Percentiles rank a stretch among this genome's conserved stretches.
phyloP scores from a whole-genome alignment of 1,284 basidiomycete species.

The Crepidotus sp. region DNA sequence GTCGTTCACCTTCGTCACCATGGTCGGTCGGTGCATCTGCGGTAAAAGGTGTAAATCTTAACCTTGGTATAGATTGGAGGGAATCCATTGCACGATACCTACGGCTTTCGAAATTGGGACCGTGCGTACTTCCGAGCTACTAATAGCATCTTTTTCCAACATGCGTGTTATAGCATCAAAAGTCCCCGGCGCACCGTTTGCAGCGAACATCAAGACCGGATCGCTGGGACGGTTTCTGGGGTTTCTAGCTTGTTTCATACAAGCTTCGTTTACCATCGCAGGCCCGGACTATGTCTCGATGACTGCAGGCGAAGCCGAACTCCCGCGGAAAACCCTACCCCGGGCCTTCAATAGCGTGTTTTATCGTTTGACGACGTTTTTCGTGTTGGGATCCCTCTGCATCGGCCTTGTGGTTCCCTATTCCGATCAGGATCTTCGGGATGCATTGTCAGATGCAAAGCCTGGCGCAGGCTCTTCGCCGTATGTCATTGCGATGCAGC shows the following conservation, averaged over 20 bases:
- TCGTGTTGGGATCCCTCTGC: slow-evolving; percentile 45
- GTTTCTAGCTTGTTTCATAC: slow-evolving; percentile 38
- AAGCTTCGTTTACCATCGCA: slow-evolving; percentile 40
- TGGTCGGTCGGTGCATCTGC: slow-evolving; percentile 25
- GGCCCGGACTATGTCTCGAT: slow-evolving; percentile 43
- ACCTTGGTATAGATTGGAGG: slow-evolving; percentile 38
- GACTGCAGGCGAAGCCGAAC: slow-evolving; percentile 38
- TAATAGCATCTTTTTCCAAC: not conserved
- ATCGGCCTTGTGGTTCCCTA: slow-evolving; percentile 65
- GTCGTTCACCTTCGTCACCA: slow-evolving; percentile 49
- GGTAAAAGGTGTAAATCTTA: not conserved
- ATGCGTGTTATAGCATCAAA: slow-evolving; percentile 24
- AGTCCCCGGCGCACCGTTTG: slow-evolving; percentile 37
- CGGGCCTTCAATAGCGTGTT: slow-evolving; percentile 36
- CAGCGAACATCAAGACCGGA: slow-evolving; percentile 35
- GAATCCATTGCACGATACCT: slow-evolving; percentile 52
- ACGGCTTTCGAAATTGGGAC: slow-evolving; percentile 55
- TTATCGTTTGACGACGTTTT: slow-evolving; percentile 42
- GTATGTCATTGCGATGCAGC: slow-evolving; percentile 71
- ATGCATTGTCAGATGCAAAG: slow-evolving; percentile 36
- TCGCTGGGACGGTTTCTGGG: slow-evolving; percentile 37
- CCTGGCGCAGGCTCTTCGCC: slow-evolving; percentile 49
- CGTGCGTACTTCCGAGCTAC: slow-evolving; percentile 23
- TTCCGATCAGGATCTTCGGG: slow-evolving; percentile 45
- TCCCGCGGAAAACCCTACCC: slow-evolving; percentile 34